Base-by-base conservation (phyloP, 257 asterid species). In the Vinca minor region DNA sequence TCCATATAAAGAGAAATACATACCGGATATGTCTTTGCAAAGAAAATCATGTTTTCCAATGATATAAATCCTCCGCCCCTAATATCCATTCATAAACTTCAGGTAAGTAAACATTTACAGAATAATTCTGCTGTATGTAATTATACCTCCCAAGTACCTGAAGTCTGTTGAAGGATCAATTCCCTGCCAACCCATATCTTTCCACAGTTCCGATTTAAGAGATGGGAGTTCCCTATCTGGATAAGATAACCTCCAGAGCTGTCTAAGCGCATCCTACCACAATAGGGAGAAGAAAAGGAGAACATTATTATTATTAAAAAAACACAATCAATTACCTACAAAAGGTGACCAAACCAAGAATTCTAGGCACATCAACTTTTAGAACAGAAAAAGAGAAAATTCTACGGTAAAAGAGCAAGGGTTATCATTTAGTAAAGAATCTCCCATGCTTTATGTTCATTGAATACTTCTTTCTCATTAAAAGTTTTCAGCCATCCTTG, bases 111-210 rank as follows among this genome's bases (percentile, higher is more conserved):
- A 53, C 73, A 15, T 57, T 36, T 15, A 45, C 23, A 65, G 20
- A 25, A 8, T 8, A 62, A 70, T 49, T 46, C 41, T 38, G 31
- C 46, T 20, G 54, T 62, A 36, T 34, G n/a, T 66, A 44, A 6
- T 41, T 52, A 26, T 60, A 29, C 48, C n/a, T 59, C 69, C 63
- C 48, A 59, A 69, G 66, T 65, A 91, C 98, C 98, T 91, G 89
- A 92, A 92, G 79, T 92, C 98, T 65, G 96, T 89, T 53, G 97
- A 87, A 68, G 98, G 98, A 71, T 92, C 98, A 60, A 88, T 66
- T 71, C 97, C 98, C 68, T 92, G 98, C 98, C 98, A 92, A 10
- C 98, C 98, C 98, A 92, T 92, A 23, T 92, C 98, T 81, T 92
- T 92, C 98, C 98, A 92, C 46, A 70, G 89, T 79, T 79, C 97